These are phyloP conservation scores for Tetracladium setigerum DNA, from an alignment of 495 filamentous ascomycete species.

Conservation along the genomic window DNA sequence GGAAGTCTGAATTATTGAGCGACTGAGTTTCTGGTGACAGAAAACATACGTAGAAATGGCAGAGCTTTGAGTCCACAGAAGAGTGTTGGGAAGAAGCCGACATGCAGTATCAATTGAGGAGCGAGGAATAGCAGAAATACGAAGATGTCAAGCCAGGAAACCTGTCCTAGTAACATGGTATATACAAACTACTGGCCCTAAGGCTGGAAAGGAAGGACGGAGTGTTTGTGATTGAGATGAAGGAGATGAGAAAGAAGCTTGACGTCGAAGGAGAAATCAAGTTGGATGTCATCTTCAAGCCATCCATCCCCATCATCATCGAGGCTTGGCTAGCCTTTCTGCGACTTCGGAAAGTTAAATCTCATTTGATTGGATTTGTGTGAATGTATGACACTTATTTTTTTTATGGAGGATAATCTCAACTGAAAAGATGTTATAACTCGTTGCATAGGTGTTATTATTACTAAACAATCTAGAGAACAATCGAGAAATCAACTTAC, in stretches of 20 bases:
- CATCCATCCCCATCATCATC: too few relatives aligned
- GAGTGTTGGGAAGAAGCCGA: conserved; percentile 46
- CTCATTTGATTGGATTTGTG: too few relatives aligned
- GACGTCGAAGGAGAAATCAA: background rate
- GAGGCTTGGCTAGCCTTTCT: too few relatives aligned
- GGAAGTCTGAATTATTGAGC: background rate
- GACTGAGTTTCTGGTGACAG: background rate
- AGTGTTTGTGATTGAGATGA: background rate
- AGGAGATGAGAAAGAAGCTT: background rate
- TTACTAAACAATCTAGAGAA: too few relatives aligned
- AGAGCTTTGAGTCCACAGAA: conserved; percentile 50
- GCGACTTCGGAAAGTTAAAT: too few relatives aligned
- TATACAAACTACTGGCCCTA: background rate
- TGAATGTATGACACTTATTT: too few relatives aligned
- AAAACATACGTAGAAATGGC: conserved; percentile 57
- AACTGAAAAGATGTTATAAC: too few relatives aligned
- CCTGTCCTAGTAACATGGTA: conserved; percentile 53
- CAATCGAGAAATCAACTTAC: too few relatives aligned
- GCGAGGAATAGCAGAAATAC: conserved; percentile 58
- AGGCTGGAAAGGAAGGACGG: background rate
- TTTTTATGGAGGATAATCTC: too few relatives aligned
- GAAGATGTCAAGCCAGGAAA: conserved; percentile 65
- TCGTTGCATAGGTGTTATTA: too few relatives aligned
- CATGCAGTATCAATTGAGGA: conserved; percentile 56
- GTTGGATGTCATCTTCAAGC: too few relatives aligned